Evolutionary conservation across 2,329 filamentous ascomycete species (phyloP).

Genomic region (Beauveria sp.): DNA sequence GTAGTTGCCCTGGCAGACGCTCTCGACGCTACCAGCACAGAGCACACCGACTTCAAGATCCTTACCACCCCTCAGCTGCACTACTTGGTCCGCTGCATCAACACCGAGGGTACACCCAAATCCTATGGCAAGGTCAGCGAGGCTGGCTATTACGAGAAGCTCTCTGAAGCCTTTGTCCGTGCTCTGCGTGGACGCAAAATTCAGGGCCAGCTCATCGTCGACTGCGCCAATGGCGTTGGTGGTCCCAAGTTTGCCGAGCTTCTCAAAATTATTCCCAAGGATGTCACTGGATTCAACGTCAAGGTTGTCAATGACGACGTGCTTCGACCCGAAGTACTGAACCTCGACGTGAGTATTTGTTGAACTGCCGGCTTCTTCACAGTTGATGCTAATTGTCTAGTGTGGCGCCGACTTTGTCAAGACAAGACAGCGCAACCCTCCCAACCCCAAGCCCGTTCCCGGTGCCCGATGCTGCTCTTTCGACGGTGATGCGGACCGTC

Average conservation of each 20-base stretch:
- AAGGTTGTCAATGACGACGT: constrained; percentile 91
- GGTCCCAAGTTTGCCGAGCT: constrained; percentile 84
- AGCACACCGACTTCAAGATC: constrained; percentile 79
- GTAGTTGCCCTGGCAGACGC: constrained; percentile 73
- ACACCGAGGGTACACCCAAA: constrained; percentile 80
- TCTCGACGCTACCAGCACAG: constrained; percentile 65
- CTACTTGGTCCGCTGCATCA: constrained; percentile 90
- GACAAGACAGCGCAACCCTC: constrained; percentile 87
- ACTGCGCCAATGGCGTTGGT: constrained; percentile 95
- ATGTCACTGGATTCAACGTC: constrained; percentile 67
- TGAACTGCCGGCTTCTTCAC: constrained; percentile 4
- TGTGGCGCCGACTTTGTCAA: constrained; percentile 97
- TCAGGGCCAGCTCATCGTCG: constrained; percentile 69
- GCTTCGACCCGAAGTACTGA: constrained; percentile 79
- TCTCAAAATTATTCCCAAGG: constrained; percentile 69
- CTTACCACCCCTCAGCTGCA: constrained; percentile 97
- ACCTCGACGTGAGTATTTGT: constrained; percentile 63
- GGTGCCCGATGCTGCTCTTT: constrained; percentile 81
- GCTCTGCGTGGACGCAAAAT: constrained; percentile 73
- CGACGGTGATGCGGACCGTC: constrained; percentile 89
- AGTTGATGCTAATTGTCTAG: constrained; percentile 31
- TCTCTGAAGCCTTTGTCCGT: constrained; percentile 73
- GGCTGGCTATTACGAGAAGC: constrained; percentile 90
- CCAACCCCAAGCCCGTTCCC: constrained; percentile 66
- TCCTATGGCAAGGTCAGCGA: constrained; percentile 87